These are phyloP conservation scores for Evernia prunastri DNA, from an alignment of 495 filamentous ascomycete genomes.

Conservation along the genomic window DNA sequence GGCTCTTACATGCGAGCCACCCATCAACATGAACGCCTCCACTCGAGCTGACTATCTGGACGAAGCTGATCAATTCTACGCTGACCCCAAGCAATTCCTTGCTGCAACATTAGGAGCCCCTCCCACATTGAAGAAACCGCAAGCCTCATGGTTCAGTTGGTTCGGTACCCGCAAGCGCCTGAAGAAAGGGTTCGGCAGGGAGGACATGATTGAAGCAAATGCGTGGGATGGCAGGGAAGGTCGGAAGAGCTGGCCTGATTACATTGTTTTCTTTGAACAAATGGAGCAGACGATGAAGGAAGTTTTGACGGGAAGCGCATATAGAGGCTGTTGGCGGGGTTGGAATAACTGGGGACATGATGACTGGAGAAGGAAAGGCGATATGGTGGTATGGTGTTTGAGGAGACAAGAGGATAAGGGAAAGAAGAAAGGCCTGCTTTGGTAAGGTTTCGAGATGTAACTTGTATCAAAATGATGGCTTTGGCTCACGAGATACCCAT, in stretches of 20 bases:
- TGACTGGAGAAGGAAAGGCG: slow-evolving; percentile 77
- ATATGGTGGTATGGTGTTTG: slow-evolving; percentile 76
- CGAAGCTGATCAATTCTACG: slow-evolving; percentile 88
- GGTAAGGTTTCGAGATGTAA: slow-evolving; percentile 7
- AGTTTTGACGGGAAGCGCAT: slow-evolving; percentile 50
- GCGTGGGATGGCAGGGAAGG: slow-evolving; percentile 27
- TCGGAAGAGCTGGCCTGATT: slow-evolving; percentile 49
- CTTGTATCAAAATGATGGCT: not conserved
- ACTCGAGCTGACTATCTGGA: slow-evolving; percentile 64
- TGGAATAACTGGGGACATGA: slow-evolving; percentile 84
- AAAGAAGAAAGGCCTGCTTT: slow-evolving; percentile 12
- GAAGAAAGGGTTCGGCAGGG: slow-evolving; percentile 22
- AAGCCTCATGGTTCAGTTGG: slow-evolving; percentile 17
- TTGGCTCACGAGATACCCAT: not conserved
- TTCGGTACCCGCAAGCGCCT: slow-evolving; percentile 27
- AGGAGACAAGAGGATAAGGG: slow-evolving; percentile 20
- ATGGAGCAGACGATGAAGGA: slow-evolving; percentile 46
- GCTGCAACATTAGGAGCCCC: slow-evolving; percentile 39
- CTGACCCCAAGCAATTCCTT: slow-evolving; percentile 56
- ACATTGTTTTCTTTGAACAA: slow-evolving; percentile 59
- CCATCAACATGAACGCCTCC: slow-evolving; percentile 54
- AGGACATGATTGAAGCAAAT: slow-evolving; percentile 18
- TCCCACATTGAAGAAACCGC: slow-evolving; percentile 26
- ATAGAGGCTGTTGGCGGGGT: slow-evolving; percentile 61
- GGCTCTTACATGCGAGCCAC: slow-evolving; percentile 88